Percentiles rank a stretch among this genome's conserved stretches.
phyloP scores from a whole-genome alignment of 148 eudicot genomes.

The Chenopodium album region DNA sequence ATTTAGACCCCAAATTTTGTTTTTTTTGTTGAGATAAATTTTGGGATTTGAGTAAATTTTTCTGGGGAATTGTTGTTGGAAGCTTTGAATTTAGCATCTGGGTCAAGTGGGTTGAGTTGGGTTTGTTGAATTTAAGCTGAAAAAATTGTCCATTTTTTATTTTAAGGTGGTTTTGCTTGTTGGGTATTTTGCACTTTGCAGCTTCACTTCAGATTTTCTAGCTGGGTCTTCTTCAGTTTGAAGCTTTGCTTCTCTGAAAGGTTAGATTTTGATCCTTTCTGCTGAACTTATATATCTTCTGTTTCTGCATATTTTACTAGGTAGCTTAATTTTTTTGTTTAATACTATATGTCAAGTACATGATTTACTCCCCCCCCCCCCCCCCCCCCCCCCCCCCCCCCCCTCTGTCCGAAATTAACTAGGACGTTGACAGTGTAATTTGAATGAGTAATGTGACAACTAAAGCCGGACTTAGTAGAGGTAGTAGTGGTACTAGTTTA shows the following conservation, averaged over 20 bases:
- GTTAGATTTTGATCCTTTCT: slow-evolving; percentile 16
- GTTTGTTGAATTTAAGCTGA: not conserved
- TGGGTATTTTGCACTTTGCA: slow-evolving; percentile 3
- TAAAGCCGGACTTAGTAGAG: too few species aligned
- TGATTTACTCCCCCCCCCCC: not conserved
- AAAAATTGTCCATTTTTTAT: not conserved
- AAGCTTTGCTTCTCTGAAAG: slow-evolving; percentile 24
- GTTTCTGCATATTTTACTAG: not conserved
- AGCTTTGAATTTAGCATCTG: slow-evolving; percentile 14
- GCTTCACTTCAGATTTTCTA: not conserved
- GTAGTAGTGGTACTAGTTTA: not conserved
- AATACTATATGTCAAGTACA: not conserved
- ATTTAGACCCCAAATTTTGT: not conserved
- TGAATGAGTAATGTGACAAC: not conserved
- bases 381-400: too few species aligned
- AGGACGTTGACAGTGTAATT: not conserved
- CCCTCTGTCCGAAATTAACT: too few species aligned
- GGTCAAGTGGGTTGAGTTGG: slow-evolving; percentile 31
- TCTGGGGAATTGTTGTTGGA: not conserved
- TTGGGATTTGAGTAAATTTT: not conserved
- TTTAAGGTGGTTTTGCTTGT: not conserved
- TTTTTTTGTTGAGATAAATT: not conserved
- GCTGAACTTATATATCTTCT: not conserved
- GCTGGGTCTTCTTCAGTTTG: slow-evolving; percentile 14
- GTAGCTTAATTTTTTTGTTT: not conserved